These are phyloP conservation scores for Rhizopogon sp. DNA, from an alignment of 768 basidiomycete species.

Conservation along the genomic window DNA sequence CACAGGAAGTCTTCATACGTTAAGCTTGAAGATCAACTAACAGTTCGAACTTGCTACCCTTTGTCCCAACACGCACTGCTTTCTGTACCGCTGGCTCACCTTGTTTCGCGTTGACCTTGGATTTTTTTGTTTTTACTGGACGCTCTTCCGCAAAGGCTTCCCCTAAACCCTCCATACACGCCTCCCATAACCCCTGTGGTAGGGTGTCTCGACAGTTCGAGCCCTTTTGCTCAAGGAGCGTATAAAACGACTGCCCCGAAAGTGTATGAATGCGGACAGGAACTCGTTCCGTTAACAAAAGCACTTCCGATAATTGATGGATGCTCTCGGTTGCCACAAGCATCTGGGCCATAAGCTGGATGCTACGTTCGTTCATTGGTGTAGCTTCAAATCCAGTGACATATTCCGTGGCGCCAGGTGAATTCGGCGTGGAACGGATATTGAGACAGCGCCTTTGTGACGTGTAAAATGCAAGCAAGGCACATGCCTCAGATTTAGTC, in stretches of 20 bases:
- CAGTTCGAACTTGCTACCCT: slow-evolving; percentile 35
- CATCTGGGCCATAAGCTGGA: slow-evolving; percentile 66
- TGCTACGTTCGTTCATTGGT: slow-evolving; percentile 49
- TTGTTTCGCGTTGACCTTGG: slow-evolving; percentile 11
- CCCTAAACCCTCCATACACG: slow-evolving; percentile 40
- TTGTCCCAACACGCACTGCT: slow-evolving; percentile 19
- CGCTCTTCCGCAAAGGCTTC: slow-evolving; percentile 45
- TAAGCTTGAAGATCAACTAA: slow-evolving; percentile 35
- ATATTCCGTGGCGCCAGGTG: slow-evolving; percentile 10
- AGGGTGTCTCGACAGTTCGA: slow-evolving; percentile 17
- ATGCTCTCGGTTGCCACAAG: slow-evolving; percentile 55
- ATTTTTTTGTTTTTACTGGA: slow-evolving; percentile 39
- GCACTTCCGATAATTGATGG: slow-evolving; percentile 53
- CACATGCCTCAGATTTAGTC: slow-evolving; percentile 57
- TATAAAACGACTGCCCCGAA: slow-evolving; percentile 60
- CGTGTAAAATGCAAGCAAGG: slow-evolving; percentile 50
- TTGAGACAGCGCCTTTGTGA: slow-evolving; percentile 3
- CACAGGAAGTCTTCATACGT: slow-evolving; percentile 1
- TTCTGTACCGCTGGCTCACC: slow-evolving; percentile 8
- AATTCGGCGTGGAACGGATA: slow-evolving; percentile 12
- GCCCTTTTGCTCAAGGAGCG: slow-evolving; percentile 34
- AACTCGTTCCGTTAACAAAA: slow-evolving; percentile 48
- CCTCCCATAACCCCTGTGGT: slow-evolving; percentile 39
- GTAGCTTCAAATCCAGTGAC: background rate
- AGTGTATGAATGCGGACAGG: slow-evolving; percentile 44